Conservation (phyloP, 495 filamentous ascomycete species). For the Melanomma pulvis-pyrius region DNA sequence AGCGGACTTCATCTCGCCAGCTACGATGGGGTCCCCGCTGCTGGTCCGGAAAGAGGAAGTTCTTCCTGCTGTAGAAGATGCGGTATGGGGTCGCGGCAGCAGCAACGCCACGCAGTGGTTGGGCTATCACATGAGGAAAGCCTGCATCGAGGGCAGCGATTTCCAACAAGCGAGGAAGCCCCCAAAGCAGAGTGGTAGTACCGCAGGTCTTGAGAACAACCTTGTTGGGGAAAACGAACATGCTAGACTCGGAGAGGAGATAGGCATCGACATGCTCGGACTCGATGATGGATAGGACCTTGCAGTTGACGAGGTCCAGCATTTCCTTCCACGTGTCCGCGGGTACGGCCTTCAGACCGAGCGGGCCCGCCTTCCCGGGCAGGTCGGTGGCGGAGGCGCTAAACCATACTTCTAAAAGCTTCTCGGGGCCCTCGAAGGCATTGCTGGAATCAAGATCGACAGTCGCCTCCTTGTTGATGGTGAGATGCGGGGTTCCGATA, state of each 20-base stretch:
- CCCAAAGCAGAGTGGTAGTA: constrained; percentile 89
- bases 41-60: constrained; percentile 94
- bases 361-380: constrained; percentile 66
- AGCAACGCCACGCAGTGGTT: constrained; percentile 57
- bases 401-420: constrained; percentile 99
- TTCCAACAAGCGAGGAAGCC: constrained; percentile 84
- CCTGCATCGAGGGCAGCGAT: constrained; percentile 87
- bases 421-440: constrained; percentile 98
- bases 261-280: constrained; percentile 98
- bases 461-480: constrained; percentile 95
- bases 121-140: constrained; percentile 68
- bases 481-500: constrained; percentile 79
- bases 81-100: constrained; percentile 85
- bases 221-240: constrained; percentile 99
- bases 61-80: constrained; percentile 99
- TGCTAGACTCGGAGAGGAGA: constrained; percentile 95
- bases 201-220: constrained; percentile 98
- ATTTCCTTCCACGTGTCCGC: constrained; percentile 91
- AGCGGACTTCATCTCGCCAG: constrained; percentile 95
- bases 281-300: constrained; percentile 90
- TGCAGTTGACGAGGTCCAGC: constrained; percentile 97
- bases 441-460: constrained; percentile 93
- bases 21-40: constrained; percentile 93
- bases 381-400: constrained; percentile 74
- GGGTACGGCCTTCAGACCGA: constrained; percentile 84